Conservation (phyloP, 176 grass and related monocot species). For the Puya raimondii region DNA sequence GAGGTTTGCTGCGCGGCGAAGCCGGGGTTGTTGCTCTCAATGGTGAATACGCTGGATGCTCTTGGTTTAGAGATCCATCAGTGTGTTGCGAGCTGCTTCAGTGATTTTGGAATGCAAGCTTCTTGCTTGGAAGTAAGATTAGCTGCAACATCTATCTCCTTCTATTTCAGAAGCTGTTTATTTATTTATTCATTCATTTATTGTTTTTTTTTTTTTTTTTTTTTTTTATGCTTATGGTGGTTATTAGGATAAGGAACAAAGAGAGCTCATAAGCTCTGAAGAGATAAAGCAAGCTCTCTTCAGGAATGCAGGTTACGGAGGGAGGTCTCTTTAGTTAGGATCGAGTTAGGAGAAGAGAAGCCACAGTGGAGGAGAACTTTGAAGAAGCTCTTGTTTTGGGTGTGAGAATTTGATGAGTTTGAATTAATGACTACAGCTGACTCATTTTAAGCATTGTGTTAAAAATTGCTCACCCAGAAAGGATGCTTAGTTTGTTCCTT, state of each 20-base stretch:
- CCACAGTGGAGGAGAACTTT: background rate
- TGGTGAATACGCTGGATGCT: slow-evolving; percentile 42
- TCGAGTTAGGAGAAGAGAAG: background rate
- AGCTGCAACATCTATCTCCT: background rate
- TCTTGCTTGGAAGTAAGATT: slow-evolving; percentile 53
- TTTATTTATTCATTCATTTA: background rate
- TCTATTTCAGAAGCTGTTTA: too few species aligned
- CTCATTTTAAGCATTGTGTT: too few species aligned
- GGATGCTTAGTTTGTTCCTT: too few species aligned
- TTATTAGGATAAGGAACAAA: slow-evolving; percentile 46
- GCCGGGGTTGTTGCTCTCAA: slow-evolving; percentile 51
- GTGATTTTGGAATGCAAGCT: slow-evolving; percentile 71
- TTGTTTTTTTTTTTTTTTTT: background rate
- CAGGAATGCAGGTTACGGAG: slow-evolving; percentile 68
- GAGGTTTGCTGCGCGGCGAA: slow-evolving; percentile 61
- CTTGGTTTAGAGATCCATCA: slow-evolving; percentile 66
- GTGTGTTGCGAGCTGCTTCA: slow-evolving; percentile 73
- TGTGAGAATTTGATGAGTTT: too few species aligned
- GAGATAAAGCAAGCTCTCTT: slow-evolving; percentile 84
- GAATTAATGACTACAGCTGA: too few species aligned
- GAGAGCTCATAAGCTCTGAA: slow-evolving; percentile 35
- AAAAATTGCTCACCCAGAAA: too few species aligned
- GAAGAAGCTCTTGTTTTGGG: background rate
- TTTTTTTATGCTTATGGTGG: background rate
- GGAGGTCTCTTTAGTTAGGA: slow-evolving; percentile 37